Evolutionary conservation across 805 yeast genomes (phyloP).

Genomic region (Yarrowia sp.): DNA sequence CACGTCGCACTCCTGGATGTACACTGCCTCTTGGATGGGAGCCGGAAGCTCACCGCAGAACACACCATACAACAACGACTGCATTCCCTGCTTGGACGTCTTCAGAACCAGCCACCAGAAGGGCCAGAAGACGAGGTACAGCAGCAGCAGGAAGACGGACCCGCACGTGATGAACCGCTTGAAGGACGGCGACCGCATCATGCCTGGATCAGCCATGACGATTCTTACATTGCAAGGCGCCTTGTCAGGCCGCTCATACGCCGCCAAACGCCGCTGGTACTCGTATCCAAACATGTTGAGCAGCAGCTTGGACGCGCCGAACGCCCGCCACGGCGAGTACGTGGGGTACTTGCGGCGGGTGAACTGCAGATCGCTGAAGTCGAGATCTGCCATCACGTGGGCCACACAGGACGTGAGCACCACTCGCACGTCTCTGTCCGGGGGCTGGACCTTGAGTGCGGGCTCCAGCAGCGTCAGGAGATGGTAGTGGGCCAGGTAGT

Average conservation of each 20-base stretch:
- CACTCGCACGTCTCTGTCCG: conserved; percentile 91
- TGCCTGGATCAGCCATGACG: conserved; percentile 86
- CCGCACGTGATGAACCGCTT: conserved; percentile 82
- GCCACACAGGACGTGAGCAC: conserved; percentile 79
- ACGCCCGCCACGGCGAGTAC: conserved; percentile 72
- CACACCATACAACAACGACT: conserved; percentile 71
- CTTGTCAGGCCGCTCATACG: conserved; percentile 67
- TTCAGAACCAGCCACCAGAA: conserved; percentile 82
- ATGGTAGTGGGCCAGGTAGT: conserved; percentile 83
- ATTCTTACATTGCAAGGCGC: conserved; percentile 73
- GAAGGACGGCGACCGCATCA: conserved; percentile 86
- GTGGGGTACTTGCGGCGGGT: conserved; percentile 63
- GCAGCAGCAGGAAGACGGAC: conserved; percentile 63
- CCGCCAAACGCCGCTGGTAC: conserved; percentile 69
- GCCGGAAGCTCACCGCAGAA: conserved; percentile 70
- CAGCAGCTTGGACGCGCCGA: conserved; percentile 82
- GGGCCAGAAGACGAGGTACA: conserved; percentile 78
- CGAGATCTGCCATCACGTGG: conserved; percentile 74
- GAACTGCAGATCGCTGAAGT: conserved; percentile 70
- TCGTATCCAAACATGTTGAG: conserved; percentile 78
- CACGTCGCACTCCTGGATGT: conserved; percentile 73
- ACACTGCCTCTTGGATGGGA: conserved; percentile 67
- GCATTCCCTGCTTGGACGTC: conserved; percentile 79
- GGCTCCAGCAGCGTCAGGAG: conserved; percentile 82
- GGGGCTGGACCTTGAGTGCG: conserved; percentile 84